These are phyloP conservation scores for Suillus sp. DNA, from an alignment of 768 basidiomycete species.

Conservation along the genomic window DNA sequence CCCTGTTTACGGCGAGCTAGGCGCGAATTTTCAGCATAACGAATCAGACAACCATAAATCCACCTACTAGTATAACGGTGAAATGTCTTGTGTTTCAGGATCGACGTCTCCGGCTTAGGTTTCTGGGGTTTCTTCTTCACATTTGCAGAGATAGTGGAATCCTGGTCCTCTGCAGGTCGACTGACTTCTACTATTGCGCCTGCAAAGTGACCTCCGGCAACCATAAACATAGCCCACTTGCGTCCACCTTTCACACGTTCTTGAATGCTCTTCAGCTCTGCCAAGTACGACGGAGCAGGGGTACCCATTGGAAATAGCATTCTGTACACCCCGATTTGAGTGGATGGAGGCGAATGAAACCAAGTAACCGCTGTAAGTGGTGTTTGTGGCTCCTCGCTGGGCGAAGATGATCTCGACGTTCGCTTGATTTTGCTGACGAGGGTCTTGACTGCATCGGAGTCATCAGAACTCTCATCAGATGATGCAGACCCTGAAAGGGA, in stretches of 20 bases:
- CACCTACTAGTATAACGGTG: constrained; percentile 95
- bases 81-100: constrained; percentile 92
- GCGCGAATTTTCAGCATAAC: constrained; percentile 15
- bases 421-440: constrained; percentile 65
- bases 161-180: constrained; percentile 47
- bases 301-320: constrained; percentile 61
- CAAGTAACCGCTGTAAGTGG: constrained; percentile 77
- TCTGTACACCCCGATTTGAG: constrained; percentile 89
- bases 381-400: constrained; percentile 41
- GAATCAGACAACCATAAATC: background rate
- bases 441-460: constrained; percentile 65
- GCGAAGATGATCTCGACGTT: constrained; percentile 47
- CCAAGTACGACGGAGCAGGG: constrained; percentile 50
- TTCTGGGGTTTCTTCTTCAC: constrained; percentile 59
- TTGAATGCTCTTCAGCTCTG: constrained; percentile 70
- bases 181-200: constrained; percentile 83
- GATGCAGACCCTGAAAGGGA: constrained; percentile 93
- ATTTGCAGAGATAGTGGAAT: constrained; percentile 39
- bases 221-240: constrained; percentile 94
- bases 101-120: constrained; percentile 76
- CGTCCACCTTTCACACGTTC: constrained; percentile 53
- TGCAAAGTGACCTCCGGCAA: constrained; percentile 97
- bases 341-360: constrained; percentile 87
- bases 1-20: constrained; percentile 96
- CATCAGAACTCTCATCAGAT: constrained; percentile 57